Percentiles rank a stretch among this genome's conserved stretches.
Evolutionary conservation across 75 land plant species (phyloP).

Genomic region (Selaginella moellendorffii): DNA sequence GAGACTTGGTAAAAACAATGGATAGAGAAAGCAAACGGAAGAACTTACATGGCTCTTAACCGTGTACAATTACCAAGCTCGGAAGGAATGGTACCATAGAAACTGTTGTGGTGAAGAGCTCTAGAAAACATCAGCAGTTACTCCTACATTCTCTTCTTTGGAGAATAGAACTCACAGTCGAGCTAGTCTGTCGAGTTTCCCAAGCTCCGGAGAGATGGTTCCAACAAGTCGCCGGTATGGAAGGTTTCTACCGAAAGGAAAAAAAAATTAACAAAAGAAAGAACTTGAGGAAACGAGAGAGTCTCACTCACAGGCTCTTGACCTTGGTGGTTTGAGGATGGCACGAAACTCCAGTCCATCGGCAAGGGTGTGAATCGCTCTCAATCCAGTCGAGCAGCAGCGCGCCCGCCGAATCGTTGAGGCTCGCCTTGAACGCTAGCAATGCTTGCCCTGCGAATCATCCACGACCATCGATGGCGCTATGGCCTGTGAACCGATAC

Average conservation of each 20-base stretch:
- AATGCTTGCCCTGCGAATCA: slow-evolving; percentile 17
- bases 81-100: slow-evolving; percentile 66
- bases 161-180: slow-evolving; percentile 36
- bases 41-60: slow-evolving; percentile 55
- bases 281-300: background rate
- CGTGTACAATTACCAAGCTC: slow-evolving; percentile 60
- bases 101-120: slow-evolving; percentile 61
- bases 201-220: slow-evolving; percentile 60
- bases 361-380: slow-evolving; percentile 20
- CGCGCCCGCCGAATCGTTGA: slow-evolving; percentile 8
- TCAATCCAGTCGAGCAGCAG: slow-evolving; percentile 14
- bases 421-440: slow-evolving; percentile 14
- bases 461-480: background rate
- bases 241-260: slow-evolving; percentile 40
- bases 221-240: slow-evolving; percentile 60
- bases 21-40: background rate
- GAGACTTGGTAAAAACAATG: background rate
- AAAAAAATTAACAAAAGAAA: background rate
- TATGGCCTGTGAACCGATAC: background rate
- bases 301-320: slow-evolving; percentile 8
- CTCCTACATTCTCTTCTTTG: background rate
- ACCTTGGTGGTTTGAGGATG: slow-evolving; percentile 3
- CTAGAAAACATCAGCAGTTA: slow-evolving; percentile 29
- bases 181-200: slow-evolving; percentile 51
- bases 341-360: slow-evolving; percentile 20